Percentiles rank a stretch among this genome's conserved stretches.
These are phyloP conservation scores for Ogataea nakhonphanomensis DNA, from an alignment of 805 yeast species.

Conservation along the genomic window DNA sequence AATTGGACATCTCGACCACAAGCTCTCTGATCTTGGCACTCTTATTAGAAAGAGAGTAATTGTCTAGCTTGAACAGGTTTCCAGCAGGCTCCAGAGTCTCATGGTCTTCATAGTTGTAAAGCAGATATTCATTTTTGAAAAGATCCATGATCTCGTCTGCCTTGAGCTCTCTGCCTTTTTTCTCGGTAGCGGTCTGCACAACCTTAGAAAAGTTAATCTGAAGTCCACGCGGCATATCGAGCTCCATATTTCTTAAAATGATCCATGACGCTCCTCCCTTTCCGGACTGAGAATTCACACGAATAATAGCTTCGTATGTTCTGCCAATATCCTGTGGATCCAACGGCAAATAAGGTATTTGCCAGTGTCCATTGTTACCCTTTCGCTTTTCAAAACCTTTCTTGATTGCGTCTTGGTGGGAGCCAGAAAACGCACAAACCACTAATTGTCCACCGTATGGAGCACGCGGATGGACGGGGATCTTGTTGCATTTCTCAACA, in stretches of 20 bases:
- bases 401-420: constrained; percentile 38
- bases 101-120: constrained; percentile 31
- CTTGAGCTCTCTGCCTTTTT: constrained; percentile 67
- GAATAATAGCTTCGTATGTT: constrained; percentile 86
- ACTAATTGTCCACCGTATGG: constrained; percentile 80
- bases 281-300: constrained; percentile 86
- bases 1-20: constrained; percentile 46
- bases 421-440: constrained; percentile 73
- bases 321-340: constrained; percentile 85
- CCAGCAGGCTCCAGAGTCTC: constrained; percentile 18
- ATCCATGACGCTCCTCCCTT: constrained; percentile 92
- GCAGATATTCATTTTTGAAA: constrained; percentile 58
- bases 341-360: constrained; percentile 76
- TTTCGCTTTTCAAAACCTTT: constrained; percentile 36
- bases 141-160: constrained; percentile 60
- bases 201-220: constrained; percentile 71
- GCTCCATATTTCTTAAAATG: constrained; percentile 67
- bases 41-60: constrained; percentile 29
- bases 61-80: constrained; percentile 23
- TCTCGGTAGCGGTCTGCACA: constrained; percentile 69
- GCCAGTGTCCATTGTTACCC: constrained; percentile 48
- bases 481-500: constrained; percentile 74
- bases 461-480: constrained; percentile 70
- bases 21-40: constrained; percentile 42
- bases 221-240: constrained; percentile 77